phyloP scores from a whole-genome alignment of 2,329 filamentous ascomycete genomes.

The Pseudocercospora musae region DNA sequence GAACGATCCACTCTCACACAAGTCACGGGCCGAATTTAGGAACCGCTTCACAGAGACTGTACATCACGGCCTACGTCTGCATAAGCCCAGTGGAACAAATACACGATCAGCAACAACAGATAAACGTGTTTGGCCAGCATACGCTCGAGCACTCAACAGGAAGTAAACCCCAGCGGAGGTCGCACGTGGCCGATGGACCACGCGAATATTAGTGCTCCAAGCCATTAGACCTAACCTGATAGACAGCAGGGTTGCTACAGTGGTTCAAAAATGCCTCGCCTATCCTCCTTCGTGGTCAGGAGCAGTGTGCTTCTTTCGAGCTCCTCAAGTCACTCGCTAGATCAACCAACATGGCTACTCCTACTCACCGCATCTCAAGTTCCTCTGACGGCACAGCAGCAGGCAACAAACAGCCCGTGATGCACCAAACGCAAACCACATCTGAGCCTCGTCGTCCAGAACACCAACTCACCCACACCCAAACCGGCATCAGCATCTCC shows the following conservation, averaged over 20 bases:
- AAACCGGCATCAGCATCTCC: slow-evolving; percentile 26
- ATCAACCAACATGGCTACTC: neutral
- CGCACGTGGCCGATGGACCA: neutral
- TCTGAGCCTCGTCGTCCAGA: neutral
- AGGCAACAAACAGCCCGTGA: neutral
- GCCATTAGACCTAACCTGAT: neutral
- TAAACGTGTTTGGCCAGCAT: neutral
- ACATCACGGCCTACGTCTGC: neutral
- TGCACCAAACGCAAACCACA: neutral
- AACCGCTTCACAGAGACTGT: slow-evolving; percentile 1
- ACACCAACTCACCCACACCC: slow-evolving; percentile 7
- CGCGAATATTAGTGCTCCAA: neutral
- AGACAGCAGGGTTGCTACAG: neutral
- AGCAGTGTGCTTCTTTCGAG: neutral
- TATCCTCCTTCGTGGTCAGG: neutral
- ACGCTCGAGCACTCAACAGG: neutral
- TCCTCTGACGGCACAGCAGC: neutral
- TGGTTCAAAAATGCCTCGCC: neutral
- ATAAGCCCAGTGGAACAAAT: neutral
- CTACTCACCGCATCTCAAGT: slow-evolving; percentile 5
- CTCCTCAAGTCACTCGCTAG: neutral
- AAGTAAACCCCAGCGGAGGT: neutral
- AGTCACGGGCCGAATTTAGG: slow-evolving; percentile 1
- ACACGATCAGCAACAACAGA: neutral
- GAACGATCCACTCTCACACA: neutral